phyloP scores from a whole-genome alignment of 306 rosid genomes.

The Lotus japonicus region DNA sequence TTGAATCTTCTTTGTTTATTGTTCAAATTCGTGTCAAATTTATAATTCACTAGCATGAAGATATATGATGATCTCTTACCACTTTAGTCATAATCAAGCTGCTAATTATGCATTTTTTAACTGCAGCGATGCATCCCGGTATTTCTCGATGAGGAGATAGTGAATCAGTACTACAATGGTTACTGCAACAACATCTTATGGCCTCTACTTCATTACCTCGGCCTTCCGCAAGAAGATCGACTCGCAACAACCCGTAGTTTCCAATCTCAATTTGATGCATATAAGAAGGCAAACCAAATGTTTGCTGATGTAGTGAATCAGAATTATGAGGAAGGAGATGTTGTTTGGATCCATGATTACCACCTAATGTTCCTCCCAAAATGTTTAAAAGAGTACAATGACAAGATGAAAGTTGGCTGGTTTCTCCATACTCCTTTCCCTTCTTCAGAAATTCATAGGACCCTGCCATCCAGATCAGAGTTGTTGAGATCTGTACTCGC shows the following conservation, averaged over 20 bases:
- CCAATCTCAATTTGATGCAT: slow-evolving; percentile 94
- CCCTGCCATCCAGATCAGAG: slow-evolving; percentile 82
- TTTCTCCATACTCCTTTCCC: slow-evolving; percentile 99
- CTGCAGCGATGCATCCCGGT: slow-evolving; percentile 91
- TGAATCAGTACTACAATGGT: slow-evolving; percentile 94
- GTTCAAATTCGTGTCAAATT: slow-evolving; percentile 15
- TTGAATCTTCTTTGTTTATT: slow-evolving; percentile 4
- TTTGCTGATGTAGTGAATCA: slow-evolving; percentile 87
- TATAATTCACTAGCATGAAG: neutral
- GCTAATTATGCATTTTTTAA: slow-evolving; percentile 15
- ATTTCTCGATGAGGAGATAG: slow-evolving; percentile 86
- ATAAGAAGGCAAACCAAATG: slow-evolving; percentile 84
- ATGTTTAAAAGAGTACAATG: slow-evolving; percentile 74
- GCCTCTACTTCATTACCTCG: slow-evolving; percentile 95
- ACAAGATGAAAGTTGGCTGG: slow-evolving; percentile 92
- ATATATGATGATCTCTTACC: neutral
- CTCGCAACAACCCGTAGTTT: slow-evolving; percentile 93
- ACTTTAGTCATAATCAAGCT: neutral
- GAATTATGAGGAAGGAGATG: slow-evolving; percentile 90
- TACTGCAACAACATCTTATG: slow-evolving; percentile 96
- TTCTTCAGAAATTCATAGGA: slow-evolving; percentile 96
- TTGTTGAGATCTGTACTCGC: slow-evolving; percentile 86
- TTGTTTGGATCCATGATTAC: slow-evolving; percentile 96
- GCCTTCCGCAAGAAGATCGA: slow-evolving; percentile 94
- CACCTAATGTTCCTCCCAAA: slow-evolving; percentile 96